phyloP scores from a whole-genome alignment of 2,329 filamentous ascomycete genomes.

The Scedosporium minutisporum region DNA sequence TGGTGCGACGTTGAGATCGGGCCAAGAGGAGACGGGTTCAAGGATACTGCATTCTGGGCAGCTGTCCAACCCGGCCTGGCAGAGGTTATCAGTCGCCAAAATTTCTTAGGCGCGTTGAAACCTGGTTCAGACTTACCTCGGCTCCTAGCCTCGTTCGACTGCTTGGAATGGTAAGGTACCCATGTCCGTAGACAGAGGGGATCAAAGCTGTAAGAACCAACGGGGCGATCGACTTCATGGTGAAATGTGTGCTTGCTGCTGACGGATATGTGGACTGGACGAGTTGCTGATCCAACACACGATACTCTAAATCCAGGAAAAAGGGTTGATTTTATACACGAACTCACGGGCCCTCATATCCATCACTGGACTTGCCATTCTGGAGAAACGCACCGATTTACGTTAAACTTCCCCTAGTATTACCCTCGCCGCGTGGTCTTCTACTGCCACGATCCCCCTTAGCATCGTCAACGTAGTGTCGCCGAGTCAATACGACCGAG shows the following conservation, averaged over 20 bases:
- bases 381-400: too few species aligned
- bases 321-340: too few species aligned
- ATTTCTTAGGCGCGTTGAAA: neutral
- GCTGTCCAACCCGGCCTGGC: slow-evolving; percentile 32
- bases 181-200: slow-evolving; percentile 25
- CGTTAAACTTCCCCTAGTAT: too few species aligned
- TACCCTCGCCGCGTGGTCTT: too few species aligned
- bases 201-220: slow-evolving; percentile 9
- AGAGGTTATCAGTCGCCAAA: neutral
- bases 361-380: too few species aligned
- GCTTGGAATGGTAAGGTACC: slow-evolving; percentile 31
- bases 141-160: slow-evolving; percentile 34
- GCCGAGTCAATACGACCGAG: too few species aligned
- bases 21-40: slow-evolving; percentile 41
- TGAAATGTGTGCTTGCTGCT: neutral
- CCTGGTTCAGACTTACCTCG: slow-evolving; percentile 22
- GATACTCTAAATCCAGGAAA: too few species aligned
- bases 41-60: slow-evolving; percentile 46
- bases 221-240: slow-evolving; percentile 7
- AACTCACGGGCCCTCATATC: too few species aligned
- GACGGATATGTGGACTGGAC: neutral
- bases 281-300: too few species aligned
- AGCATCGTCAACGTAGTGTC: too few species aligned
- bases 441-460: too few species aligned
- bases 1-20: slow-evolving; percentile 31